These are phyloP conservation scores for Medicago ruthenica DNA, from an alignment of 306 rosid species.

Conservation along the genomic window DNA sequence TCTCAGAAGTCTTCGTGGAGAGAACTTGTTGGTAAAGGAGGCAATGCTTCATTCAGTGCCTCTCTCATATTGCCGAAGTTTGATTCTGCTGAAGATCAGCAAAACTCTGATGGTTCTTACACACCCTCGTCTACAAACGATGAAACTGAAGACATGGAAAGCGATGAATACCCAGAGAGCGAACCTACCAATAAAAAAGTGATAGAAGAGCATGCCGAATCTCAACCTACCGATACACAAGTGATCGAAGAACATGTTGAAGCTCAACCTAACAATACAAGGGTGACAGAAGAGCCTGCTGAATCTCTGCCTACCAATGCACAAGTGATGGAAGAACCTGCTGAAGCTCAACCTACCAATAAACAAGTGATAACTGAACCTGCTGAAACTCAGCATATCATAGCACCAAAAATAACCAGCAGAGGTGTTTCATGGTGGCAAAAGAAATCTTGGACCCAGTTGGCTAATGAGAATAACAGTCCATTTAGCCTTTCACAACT, in stretches of 20 bases:
- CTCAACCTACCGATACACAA: slow-evolving; percentile 44
- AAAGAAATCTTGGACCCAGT: slow-evolving; percentile 83
- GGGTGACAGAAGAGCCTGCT: slow-evolving; percentile 1
- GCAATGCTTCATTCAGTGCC: slow-evolving; percentile 55
- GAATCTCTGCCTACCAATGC: slow-evolving; percentile 49
- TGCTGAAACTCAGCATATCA: slow-evolving; percentile 48
- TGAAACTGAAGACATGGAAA: slow-evolving; percentile 25
- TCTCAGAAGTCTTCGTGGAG: slow-evolving; percentile 84
- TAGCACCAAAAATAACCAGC: slow-evolving; percentile 48
- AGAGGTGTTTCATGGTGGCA: slow-evolving; percentile 80
- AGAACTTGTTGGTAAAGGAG: slow-evolving; percentile 62
- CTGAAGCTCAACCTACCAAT: slow-evolving; percentile 40
- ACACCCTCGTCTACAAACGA: slow-evolving; percentile 36
- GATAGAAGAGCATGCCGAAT: slow-evolving; percentile 28
- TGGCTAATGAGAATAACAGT: slow-evolving; percentile 50
- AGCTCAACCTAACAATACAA: slow-evolving; percentile 29
- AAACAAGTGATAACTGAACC: slow-evolving; percentile 2
- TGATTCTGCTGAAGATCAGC: slow-evolving; percentile 41
- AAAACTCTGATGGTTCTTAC: slow-evolving; percentile 22
- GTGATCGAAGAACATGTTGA: slow-evolving; percentile 31
- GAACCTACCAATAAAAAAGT: slow-evolving; percentile 28
- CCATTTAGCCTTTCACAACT: slow-evolving; percentile 74
- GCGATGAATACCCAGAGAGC: slow-evolving; percentile 14
- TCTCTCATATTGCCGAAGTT: slow-evolving; percentile 51
- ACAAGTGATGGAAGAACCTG: slow-evolving; percentile 20